phyloP scores from a whole-genome alignment of 148 eudicot genomes.

The Fagopyrum homotropicum region DNA sequence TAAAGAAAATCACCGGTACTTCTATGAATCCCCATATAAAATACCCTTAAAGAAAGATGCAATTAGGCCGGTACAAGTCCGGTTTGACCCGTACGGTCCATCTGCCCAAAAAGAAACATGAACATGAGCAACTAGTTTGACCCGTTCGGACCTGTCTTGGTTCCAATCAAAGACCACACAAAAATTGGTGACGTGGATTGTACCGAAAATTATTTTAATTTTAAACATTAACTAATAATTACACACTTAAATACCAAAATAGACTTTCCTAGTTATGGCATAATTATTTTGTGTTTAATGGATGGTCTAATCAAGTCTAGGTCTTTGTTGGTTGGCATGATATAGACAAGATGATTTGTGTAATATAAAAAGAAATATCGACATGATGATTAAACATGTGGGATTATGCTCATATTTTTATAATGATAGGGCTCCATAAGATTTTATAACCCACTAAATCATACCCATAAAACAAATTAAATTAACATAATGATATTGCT shows the following conservation, averaged over 20 bases:
- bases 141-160: too few relatives aligned
- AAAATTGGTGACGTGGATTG: too few relatives aligned
- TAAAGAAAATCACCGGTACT: too few relatives aligned
- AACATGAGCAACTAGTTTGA: too few relatives aligned
- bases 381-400: conserved; percentile 12
- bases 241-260: background rate
- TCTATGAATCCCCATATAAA: too few relatives aligned
- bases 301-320: conserved; percentile 3
- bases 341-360: conserved; percentile 7
- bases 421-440: conserved; percentile 8
- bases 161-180: too few relatives aligned
- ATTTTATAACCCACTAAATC: conserved; percentile 2
- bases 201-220: too few relatives aligned
- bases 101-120: too few relatives aligned
- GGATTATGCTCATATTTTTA: conserved; percentile 1
- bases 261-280: background rate
- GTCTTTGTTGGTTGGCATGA: conserved; percentile 11
- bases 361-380: background rate
- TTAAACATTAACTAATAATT: too few relatives aligned
- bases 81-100: too few relatives aligned
- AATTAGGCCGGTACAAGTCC: too few relatives aligned
- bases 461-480: background rate
- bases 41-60: too few relatives aligned
- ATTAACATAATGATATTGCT: background rate
- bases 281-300: background rate